phyloP scores from a whole-genome alignment of 2,329 filamentous ascomycete genomes.

The Chaetomiaceae sp. region DNA sequence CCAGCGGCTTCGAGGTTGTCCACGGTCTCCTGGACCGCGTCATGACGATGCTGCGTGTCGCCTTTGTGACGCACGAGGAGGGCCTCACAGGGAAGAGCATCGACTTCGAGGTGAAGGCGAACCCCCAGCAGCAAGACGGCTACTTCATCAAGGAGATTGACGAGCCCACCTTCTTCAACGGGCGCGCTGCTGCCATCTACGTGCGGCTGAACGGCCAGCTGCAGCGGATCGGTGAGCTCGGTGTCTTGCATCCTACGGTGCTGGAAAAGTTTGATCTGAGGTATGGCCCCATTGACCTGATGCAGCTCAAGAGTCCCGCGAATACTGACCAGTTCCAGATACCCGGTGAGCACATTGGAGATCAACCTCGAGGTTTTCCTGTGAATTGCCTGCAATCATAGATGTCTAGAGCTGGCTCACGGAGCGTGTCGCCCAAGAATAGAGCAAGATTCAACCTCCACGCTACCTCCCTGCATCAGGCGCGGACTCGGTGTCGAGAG shows the following conservation, averaged over 20 bases:
- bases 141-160: slow-evolving; percentile 96
- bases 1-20: slow-evolving; percentile 89
- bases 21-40: slow-evolving; percentile 90
- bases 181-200: slow-evolving; percentile 82
- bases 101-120: slow-evolving; percentile 49
- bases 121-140: slow-evolving; percentile 58
- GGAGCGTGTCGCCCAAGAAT: slow-evolving; percentile 4
- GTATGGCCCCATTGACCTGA: slow-evolving; percentile 39
- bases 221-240: slow-evolving; percentile 79
- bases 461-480: no score
- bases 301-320: background rate
- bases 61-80: slow-evolving; percentile 74
- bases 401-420: background rate
- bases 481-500: no score
- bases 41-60: slow-evolving; percentile 83
- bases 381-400: slow-evolving; percentile 36
- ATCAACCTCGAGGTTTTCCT: slow-evolving; percentile 93
- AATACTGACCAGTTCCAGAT: slow-evolving; percentile 44
- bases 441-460: background rate
- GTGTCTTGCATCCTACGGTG: slow-evolving; percentile 88
- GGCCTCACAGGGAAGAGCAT: slow-evolving; percentile 51
- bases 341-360: slow-evolving; percentile 90
- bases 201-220: slow-evolving; percentile 70
- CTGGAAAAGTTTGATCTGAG: slow-evolving; percentile 89
- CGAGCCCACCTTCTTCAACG: slow-evolving; percentile 86